Conservation (phyloP, 2,329 filamentous ascomycete genomes). For the Ceratocystis cacaofunesta region DNA sequence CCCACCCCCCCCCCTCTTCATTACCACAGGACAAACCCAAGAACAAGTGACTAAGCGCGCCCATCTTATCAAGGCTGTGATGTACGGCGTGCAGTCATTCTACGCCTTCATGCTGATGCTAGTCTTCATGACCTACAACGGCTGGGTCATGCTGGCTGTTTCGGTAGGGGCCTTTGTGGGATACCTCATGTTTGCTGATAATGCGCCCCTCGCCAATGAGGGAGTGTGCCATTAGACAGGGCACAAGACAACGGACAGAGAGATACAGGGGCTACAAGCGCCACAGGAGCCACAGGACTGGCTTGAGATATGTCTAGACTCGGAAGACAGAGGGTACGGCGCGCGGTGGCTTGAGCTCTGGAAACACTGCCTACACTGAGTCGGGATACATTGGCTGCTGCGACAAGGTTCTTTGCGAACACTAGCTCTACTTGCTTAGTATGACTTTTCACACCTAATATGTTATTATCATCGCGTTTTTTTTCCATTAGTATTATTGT, state of each 20-base stretch:
- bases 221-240: conserved; percentile 68
- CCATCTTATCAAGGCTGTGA: conserved; percentile 61
- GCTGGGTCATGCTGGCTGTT: conserved; percentile 90
- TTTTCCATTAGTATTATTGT: background rate
- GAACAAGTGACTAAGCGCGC: conserved; percentile 47
- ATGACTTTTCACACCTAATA: background rate
- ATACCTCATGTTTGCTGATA: conserved; percentile 65
- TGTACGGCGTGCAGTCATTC: conserved; percentile 91
- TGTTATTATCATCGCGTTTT: background rate
- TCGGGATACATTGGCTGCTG: background rate
- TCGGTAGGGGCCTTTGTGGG: conserved; percentile 78
- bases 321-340: background rate
- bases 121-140: conserved; percentile 99
- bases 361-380: background rate
- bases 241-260: background rate
- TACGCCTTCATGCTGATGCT: conserved; percentile 99
- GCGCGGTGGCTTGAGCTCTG: background rate
- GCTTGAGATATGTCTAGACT: background rate
- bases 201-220: conserved; percentile 59
- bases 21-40: conserved; percentile 55
- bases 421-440: background rate
- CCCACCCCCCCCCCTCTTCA: background rate
- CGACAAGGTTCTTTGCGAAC: background rate
- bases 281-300: background rate
- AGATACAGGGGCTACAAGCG: background rate